A percentile compares a stretch with the other conserved stretches of the same genome.
phyloP scores from a whole-genome alignment of 768 basidiomycete species.

The Lactarius sp. region DNA sequence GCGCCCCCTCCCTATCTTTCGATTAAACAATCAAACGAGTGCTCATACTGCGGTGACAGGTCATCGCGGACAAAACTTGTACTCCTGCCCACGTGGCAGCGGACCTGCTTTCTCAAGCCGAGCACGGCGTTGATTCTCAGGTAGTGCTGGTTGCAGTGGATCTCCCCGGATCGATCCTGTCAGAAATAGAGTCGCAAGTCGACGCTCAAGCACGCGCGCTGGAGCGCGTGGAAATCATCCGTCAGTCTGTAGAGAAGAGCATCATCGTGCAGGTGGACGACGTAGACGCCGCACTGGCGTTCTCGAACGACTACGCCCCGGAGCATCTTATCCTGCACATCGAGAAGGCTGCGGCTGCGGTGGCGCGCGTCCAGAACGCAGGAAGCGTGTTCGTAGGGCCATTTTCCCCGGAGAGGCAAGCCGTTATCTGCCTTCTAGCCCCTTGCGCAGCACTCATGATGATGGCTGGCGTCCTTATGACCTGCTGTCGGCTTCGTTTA shows the following conservation, averaged over 20 bases:
- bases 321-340: slow-evolving; percentile 96
- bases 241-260: slow-evolving; percentile 84
- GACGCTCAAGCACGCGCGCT: slow-evolving; percentile 84
- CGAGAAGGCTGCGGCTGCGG: slow-evolving; percentile 57
- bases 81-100: slow-evolving; percentile 92
- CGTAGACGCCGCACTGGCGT: slow-evolving; percentile 72
- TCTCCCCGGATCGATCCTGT: slow-evolving; percentile 56
- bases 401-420: slow-evolving; percentile 91
- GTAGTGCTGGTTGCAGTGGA: slow-evolving; percentile 86
- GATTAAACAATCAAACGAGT: slow-evolving; percentile 2
- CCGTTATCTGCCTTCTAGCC: slow-evolving; percentile 4
- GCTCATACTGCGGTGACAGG: slow-evolving; percentile 42
- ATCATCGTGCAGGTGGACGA: slow-evolving; percentile 72
- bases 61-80: slow-evolving; percentile 86
- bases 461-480: slow-evolving; percentile 10
- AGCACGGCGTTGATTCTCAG: slow-evolving; percentile 97
- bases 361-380: slow-evolving; percentile 77
- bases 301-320: slow-evolving; percentile 97
- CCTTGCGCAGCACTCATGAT: not conserved
- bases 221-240: slow-evolving; percentile 84
- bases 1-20: no score
- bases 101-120: slow-evolving; percentile 94
- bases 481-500: slow-evolving; percentile 31
- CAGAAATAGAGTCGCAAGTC: slow-evolving; percentile 77
- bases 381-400: slow-evolving; percentile 96